These are phyloP conservation scores for Nakaseomyces bracarensis DNA, from an alignment of 1,139 yeast species.

Conservation along the genomic window DNA sequence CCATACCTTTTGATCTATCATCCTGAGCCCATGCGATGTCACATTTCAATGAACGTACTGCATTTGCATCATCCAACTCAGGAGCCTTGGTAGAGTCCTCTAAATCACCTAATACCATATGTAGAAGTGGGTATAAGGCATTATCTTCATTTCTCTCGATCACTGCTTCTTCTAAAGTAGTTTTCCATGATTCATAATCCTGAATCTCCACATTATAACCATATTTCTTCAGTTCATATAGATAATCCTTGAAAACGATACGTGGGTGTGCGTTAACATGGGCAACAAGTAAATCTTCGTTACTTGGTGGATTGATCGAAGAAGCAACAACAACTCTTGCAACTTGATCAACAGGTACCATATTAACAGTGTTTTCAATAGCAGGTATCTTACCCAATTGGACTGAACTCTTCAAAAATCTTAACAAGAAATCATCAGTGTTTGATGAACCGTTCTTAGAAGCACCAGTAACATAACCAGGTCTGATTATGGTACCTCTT, in stretches of 20 bases:
- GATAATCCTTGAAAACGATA: conserved; percentile 64
- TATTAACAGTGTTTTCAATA: conserved; percentile 78
- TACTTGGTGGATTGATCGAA: conserved; percentile 64
- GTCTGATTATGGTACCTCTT: conserved; percentile 82
- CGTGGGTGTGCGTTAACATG: conserved; percentile 98
- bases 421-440: conserved; percentile 89
- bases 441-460: conserved; percentile 78
- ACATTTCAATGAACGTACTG: conserved; percentile 50
- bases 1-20: conserved; percentile 61
- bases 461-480: conserved; percentile 93
- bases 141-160: conserved; percentile 63
- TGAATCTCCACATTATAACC: conserved; percentile 61
- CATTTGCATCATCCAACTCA: conserved; percentile 80
- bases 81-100: conserved; percentile 93
- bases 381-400: conserved; percentile 83
- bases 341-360: conserved; percentile 98
- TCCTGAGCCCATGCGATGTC: conserved; percentile 59
- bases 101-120: conserved; percentile 84
- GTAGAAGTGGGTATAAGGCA: conserved; percentile 87
- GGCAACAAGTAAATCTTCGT: conserved; percentile 54
- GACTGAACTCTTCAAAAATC: conserved; percentile 90
- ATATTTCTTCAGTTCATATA: conserved; percentile 53
- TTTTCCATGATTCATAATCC: conserved; percentile 75
- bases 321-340: conserved; percentile 85
- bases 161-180: conserved; percentile 65